A percentile compares a stretch with the other conserved stretches of the same genome.
Evolutionary conservation across 805 yeast genomes (phyloP).

Genomic region (Grigorovia yakushimaensis): DNA sequence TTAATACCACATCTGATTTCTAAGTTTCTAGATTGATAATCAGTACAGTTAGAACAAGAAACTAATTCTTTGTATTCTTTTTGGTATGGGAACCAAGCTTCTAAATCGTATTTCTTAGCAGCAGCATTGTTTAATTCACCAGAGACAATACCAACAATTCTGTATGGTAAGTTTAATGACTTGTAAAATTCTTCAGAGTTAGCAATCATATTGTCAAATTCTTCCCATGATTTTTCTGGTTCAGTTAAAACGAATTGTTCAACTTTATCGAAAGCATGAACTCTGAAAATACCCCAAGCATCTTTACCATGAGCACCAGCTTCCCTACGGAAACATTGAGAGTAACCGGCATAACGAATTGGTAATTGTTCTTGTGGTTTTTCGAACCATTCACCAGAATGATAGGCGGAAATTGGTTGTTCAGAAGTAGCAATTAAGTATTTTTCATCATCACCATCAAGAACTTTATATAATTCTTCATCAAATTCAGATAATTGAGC

Average conservation of each 20-base stretch:
- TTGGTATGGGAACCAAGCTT: conserved; percentile 99
- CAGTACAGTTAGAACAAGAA: conserved; percentile 98
- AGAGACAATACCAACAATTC: conserved; percentile 95
- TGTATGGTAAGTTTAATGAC: conserved; percentile 85
- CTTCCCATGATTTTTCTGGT: conserved; percentile 97
- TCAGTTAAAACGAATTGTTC: conserved; percentile 94
- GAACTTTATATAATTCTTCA: conserved; percentile 93
- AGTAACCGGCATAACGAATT: conserved; percentile 92
- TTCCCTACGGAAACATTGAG: conserved; percentile 98
- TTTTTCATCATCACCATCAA: conserved; percentile 96
- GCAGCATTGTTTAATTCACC: conserved; percentile 99
- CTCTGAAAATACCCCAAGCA: conserved; percentile 99
- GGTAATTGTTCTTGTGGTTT: conserved; percentile 95
- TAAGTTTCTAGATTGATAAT: conserved; percentile 95
- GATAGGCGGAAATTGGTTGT: conserved; percentile 98
- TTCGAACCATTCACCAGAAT: conserved; percentile 97
- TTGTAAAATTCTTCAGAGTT: conserved; percentile 88
- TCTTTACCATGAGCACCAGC: conserved; percentile 99
- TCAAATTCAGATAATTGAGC: conserved; percentile 97
- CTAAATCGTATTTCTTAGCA: conserved; percentile 96
- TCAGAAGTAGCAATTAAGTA: conserved; percentile 97
- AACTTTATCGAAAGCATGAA: conserved; percentile 95
- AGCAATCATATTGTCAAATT: conserved; percentile 91
- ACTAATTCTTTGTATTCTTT: conserved; percentile 96
- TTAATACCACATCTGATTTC: conserved; percentile 98